Evolutionary conservation across 2,329 filamentous ascomycete species (phyloP).

Genomic region (Shiraia bambusicola): DNA sequence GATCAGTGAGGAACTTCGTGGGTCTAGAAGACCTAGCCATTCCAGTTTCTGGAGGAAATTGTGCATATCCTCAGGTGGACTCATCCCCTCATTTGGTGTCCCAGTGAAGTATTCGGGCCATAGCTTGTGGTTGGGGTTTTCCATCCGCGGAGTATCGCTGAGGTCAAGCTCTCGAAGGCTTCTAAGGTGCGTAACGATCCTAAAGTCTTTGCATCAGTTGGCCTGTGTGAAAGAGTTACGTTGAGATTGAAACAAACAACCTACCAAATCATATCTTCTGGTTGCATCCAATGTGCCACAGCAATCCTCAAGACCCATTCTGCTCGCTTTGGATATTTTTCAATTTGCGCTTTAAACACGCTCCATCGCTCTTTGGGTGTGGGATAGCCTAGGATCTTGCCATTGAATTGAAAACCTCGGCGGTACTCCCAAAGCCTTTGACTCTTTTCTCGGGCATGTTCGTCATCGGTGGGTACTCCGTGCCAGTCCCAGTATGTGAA

Average conservation of each 20-base stretch:
- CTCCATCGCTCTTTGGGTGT: slow-evolving; percentile 18
- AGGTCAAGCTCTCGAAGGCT: slow-evolving; percentile 23
- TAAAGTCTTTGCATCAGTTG: slow-evolving; percentile 1
- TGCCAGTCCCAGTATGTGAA: slow-evolving; percentile 35
- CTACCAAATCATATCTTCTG: slow-evolving; percentile 22
- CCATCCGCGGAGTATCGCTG: slow-evolving; percentile 11
- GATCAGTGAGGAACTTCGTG: slow-evolving; percentile 2
- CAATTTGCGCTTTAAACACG: slow-evolving; percentile 13
- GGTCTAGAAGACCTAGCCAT: slow-evolving; percentile 25
- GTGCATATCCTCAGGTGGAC: background rate
- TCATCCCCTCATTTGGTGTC: background rate
- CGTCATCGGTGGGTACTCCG: slow-evolving; percentile 7
- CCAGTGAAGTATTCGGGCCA: background rate
- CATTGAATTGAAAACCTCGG: slow-evolving; percentile 11
- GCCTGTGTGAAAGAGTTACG: background rate
- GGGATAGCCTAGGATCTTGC: slow-evolving; percentile 6
- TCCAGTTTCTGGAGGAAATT: slow-evolving; percentile 7
- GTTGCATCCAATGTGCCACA: slow-evolving; percentile 27
- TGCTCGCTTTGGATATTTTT: slow-evolving; percentile 3
- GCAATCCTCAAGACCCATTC: slow-evolving; percentile 25
- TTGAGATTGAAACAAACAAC: background rate
- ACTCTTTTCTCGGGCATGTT: slow-evolving; percentile 8
- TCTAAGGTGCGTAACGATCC: slow-evolving; percentile 17
- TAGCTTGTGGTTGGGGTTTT: background rate
- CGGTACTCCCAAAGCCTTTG: slow-evolving; percentile 21